These are phyloP conservation scores for Endogone sp. DNA, from an alignment of 192 early-diverging fungal genomes.

Conservation along the genomic window DNA sequence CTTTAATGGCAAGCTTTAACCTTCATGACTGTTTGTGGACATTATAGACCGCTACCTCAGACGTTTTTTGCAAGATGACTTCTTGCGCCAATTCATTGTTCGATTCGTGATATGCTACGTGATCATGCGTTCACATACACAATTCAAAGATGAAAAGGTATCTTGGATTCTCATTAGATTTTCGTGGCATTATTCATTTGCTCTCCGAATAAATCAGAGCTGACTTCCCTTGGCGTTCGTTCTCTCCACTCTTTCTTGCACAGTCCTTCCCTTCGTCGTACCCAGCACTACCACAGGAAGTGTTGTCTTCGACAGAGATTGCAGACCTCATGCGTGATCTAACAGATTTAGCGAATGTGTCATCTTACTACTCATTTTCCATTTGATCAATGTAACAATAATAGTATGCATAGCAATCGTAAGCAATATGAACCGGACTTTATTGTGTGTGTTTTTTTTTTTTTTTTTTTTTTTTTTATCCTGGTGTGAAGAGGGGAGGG, in stretches of 20 bases:
- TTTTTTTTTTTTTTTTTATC: no score
- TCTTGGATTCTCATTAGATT: background rate
- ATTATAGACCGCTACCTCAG: slow-evolving; percentile 38
- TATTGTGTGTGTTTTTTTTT: no score
- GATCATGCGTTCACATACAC: slow-evolving; percentile 63
- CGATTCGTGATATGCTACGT: slow-evolving; percentile 75
- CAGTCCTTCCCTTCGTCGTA: slow-evolving; percentile 65
- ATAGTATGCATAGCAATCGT: no score
- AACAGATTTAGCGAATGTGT: slow-evolving; percentile 40
- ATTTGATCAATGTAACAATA: no score
- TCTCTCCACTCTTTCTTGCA: background rate
- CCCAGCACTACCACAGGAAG: slow-evolving; percentile 56
- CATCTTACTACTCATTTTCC: slow-evolving; percentile 39
- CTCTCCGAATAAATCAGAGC: background rate
- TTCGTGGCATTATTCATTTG: background rate
- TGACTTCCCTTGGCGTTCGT: background rate
- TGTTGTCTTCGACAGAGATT: slow-evolving; percentile 60
- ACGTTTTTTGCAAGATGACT: slow-evolving; percentile 87
- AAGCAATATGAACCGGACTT: no score
- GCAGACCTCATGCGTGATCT: slow-evolving; percentile 50
- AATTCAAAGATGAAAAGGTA: slow-evolving; percentile 58
- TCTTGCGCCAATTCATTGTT: slow-evolving; percentile 84
- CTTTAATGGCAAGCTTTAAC: background rate
- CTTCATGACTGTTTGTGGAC: background rate
- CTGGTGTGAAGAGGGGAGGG: no score